Base-by-base conservation (phyloP, 2,329 filamentous ascomycete species). In the Gremmenia infestans region DNA sequence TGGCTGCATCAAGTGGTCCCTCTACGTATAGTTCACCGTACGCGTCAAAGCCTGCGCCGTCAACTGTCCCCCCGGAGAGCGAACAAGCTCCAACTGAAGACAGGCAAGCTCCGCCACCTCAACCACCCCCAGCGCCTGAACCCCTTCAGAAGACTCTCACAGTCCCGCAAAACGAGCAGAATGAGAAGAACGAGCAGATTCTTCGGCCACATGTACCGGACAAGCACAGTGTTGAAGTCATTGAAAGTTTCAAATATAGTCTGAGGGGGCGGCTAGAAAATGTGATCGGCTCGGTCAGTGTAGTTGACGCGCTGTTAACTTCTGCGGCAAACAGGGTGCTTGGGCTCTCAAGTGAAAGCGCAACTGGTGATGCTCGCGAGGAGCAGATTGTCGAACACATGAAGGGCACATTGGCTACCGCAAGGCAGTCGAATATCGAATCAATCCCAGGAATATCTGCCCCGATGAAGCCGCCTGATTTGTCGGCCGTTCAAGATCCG, bases 11-110 rank as follows among this genome's bases (percentile, higher is more conserved):
- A 1, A 57, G 43, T 43, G 48, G 55, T 55, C 40, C 53, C n/a
- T 32, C 55, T 19, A 62, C 62, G 23, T 71, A 71, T 52, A 70
- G 67, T 48, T 71, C 69, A 48, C 69, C 69, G 8, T 71, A 71
- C 60, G 68, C 64, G 37, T 63, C 66, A 28, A 69, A 67, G 49
- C 67, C 66, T 25, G 32, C 60, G n/a, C 39, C 48, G 5, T 22
- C 48, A 46, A 47, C 48, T 48, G 54, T 52, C 15, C 55, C 55
- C 15, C 54, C 52, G 23, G 32, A 52, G 37, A 49, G 47, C 50
- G 40, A 54, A 19, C 48, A 57, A 12, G 11, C 43, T 39, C 52
- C 28, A 50, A 37, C 49, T 15, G 23, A 32, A 14, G 19, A 54
- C 35, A 17, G 39, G 32, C 49, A 45, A 35, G n/a, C 46, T 15